These are phyloP conservation scores for Kwoniella shandongensis DNA, from an alignment of 768 basidiomycete species.

Conservation along the genomic window DNA sequence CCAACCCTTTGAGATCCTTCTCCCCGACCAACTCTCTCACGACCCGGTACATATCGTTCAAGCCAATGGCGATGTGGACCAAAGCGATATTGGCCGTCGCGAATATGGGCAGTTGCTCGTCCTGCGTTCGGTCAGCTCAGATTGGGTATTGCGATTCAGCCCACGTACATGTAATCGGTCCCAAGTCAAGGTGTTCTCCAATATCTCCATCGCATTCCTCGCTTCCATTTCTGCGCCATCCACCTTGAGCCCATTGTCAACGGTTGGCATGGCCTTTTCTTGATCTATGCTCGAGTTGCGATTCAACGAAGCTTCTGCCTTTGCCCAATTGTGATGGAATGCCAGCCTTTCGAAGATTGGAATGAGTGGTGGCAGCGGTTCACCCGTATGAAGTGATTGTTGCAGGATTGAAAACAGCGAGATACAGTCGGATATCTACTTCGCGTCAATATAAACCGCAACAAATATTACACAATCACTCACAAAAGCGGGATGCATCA, in stretches of 20 bases:
- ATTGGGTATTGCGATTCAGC: too few relatives aligned
- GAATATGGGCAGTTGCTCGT: conserved; percentile 48
- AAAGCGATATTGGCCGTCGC: conserved; percentile 47
- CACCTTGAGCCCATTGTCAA: background rate
- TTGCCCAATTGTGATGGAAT: conserved; percentile 20
- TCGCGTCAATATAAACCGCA: background rate
- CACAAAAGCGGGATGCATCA: conserved; percentile 63
- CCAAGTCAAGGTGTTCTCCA: conserved; percentile 26
- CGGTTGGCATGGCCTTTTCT: background rate
- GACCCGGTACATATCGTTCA: conserved; percentile 41
- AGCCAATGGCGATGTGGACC: conserved; percentile 27
- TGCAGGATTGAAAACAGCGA: conserved; percentile 43
- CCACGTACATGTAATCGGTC: conserved; percentile 24
- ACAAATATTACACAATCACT: conserved; percentile 26
- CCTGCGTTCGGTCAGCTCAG: conserved; percentile 24
- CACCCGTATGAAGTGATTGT: conserved; percentile 34
- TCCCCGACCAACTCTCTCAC: conserved; percentile 46
- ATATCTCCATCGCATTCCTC: conserved; percentile 4
- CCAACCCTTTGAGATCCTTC: conserved; percentile 39
- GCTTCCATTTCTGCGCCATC: conserved; percentile 17
- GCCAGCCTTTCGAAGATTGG: conserved; percentile 47
- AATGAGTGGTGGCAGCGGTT: conserved; percentile 41
- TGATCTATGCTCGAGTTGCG: background rate
- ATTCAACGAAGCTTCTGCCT: background rate
- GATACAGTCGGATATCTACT: conserved; percentile 47